These are phyloP conservation scores for Heliamphora pulchella DNA, from an alignment of 179 eudicot genomes.

Conservation along the genomic window DNA sequence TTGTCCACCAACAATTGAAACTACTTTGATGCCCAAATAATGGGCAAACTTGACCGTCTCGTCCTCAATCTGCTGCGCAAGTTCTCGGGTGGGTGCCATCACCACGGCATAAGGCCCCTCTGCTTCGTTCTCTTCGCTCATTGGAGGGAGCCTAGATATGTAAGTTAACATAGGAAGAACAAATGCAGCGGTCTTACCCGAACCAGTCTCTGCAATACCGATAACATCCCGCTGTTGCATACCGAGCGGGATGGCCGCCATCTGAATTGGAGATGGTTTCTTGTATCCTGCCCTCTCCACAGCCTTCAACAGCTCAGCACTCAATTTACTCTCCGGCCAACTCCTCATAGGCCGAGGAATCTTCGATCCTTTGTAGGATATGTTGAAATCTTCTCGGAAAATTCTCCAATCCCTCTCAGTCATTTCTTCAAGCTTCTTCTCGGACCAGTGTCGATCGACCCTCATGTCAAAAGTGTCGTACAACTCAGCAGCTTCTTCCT, in stretches of 20 bases:
- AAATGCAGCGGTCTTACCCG: conserved; percentile 92
- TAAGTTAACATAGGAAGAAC: conserved; percentile 88
- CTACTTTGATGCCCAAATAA: conserved; percentile 71
- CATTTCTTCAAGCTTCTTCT: conserved; percentile 84
- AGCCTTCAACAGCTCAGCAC: conserved; percentile 62
- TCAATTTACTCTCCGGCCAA: conserved; percentile 77
- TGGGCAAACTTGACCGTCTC: conserved; percentile 84
- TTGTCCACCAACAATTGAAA: conserved; percentile 83
- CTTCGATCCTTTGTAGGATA: conserved; percentile 76
- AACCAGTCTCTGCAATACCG: conserved; percentile 91
- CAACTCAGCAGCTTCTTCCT: conserved; percentile 66
- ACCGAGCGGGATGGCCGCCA: conserved; percentile 89
- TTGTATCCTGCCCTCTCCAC: conserved; percentile 82
- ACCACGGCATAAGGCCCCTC: conserved; percentile 95
- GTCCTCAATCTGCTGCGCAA: conserved; percentile 85
- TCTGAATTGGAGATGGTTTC: conserved; percentile 84
- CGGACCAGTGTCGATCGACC: conserved; percentile 87
- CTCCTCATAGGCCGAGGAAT: conserved; percentile 84
- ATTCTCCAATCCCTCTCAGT: conserved; percentile 94
- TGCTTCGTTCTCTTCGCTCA: conserved; percentile 64
- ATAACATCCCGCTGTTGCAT: conserved; percentile 86
- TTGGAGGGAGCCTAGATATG: conserved; percentile 69
- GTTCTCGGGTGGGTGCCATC: conserved; percentile 87
- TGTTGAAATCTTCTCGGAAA: conserved; percentile 80
- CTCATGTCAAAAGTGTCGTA: conserved; percentile 79